Evolutionary conservation across 2,329 filamentous ascomycete genomes (phyloP).

Genomic region (Verticillium nonalfalfae): DNA sequence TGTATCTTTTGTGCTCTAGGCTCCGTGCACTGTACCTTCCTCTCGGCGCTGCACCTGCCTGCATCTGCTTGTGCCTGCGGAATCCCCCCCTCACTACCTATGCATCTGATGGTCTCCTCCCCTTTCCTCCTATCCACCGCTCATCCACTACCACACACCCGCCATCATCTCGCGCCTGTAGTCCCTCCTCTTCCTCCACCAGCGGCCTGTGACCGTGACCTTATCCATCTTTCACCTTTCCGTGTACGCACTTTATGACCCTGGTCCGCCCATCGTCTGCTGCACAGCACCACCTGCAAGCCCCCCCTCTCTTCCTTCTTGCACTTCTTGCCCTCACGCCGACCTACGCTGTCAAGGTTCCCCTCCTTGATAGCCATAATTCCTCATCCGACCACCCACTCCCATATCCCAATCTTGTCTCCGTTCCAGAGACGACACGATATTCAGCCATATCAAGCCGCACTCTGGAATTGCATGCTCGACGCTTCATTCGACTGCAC

Average conservation of each 20-base stretch:
- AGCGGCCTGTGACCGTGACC: not conserved
- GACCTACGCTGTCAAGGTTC: not conserved
- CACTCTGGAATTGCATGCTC: not conserved
- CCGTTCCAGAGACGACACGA: not conserved
- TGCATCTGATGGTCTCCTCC: conserved; percentile 1
- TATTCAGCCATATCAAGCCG: not conserved
- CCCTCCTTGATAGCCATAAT: not conserved
- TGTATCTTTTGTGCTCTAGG: not conserved
- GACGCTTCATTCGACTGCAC: not conserved
- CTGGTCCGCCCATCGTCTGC: not conserved
- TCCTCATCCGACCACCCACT: not conserved
- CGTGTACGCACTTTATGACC: not conserved
- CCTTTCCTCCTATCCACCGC: conserved; percentile 6
- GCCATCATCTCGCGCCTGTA: not conserved
- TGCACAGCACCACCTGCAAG: not conserved
- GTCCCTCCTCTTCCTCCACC: not conserved
- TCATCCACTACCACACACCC: not conserved
- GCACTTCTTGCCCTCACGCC: not conserved
- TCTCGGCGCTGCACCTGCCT: not conserved
- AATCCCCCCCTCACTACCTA: not conserved
- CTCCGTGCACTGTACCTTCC: not conserved
- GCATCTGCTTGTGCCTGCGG: not conserved
- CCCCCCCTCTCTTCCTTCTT: not conserved
- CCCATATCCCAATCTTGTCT: not conserved
- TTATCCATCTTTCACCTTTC: not conserved